Conservation (phyloP, 1,284 basidiomycete species). For the Macrocybe sp. region DNA sequence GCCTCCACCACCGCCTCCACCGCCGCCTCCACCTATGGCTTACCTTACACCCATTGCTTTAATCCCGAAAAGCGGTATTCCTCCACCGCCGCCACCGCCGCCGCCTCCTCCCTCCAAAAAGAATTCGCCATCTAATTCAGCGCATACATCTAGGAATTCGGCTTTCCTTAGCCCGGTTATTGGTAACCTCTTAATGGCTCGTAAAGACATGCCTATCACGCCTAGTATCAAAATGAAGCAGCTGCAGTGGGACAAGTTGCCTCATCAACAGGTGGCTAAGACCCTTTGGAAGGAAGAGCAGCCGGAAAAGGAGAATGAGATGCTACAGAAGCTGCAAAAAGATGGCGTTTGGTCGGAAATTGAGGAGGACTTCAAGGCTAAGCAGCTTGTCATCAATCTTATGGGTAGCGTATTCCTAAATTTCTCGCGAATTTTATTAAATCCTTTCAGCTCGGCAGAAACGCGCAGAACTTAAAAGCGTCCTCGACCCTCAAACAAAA, state of each 20-base stretch:
- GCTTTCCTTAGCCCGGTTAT: constrained; percentile 54
- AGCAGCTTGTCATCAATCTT: constrained; percentile 84
- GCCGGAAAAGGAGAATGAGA: constrained; percentile 66
- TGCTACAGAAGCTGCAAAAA: constrained; percentile 72
- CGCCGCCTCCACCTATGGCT: constrained; percentile 23
- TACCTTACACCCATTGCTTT: constrained; percentile 15
- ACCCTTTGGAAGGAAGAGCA: constrained; percentile 82
- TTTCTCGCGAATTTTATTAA: background rate
- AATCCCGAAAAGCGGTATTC: background rate
- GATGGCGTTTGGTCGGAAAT: constrained; percentile 94
- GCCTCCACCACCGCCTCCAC: constrained; percentile 25
- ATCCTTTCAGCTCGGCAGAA: constrained; percentile 62
- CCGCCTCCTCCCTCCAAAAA: constrained; percentile 36
- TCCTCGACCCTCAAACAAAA: constrained; percentile 87
- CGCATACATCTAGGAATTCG: constrained; percentile 54
- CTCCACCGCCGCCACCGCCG: constrained; percentile 37
- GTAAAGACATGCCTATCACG: constrained; percentile 85
- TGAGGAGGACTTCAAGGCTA: constrained; percentile 98
- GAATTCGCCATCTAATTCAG: constrained; percentile 42
- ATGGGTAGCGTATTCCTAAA: constrained; percentile 47
- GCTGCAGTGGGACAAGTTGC: constrained; percentile 97
- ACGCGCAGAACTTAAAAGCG: constrained; percentile 82
- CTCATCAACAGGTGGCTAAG: constrained; percentile 76
- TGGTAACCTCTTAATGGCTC: constrained; percentile 48
- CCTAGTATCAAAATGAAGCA: constrained; percentile 96